Evolutionary conservation across 2,329 filamentous ascomycete genomes (phyloP).

Genomic region (Pyrenophora tritici-repentis): DNA sequence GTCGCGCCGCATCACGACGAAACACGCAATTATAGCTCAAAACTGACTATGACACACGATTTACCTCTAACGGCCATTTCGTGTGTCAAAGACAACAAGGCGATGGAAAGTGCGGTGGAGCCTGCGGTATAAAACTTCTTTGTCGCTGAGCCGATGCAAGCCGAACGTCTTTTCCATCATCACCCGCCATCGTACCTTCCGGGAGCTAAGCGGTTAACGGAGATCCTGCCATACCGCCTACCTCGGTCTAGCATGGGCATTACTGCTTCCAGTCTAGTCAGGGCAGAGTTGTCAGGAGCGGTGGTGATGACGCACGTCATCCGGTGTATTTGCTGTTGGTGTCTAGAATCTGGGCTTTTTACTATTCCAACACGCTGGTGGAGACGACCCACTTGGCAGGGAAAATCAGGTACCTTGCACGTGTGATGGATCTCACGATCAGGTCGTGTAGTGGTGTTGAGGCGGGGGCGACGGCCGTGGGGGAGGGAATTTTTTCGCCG

Average conservation of each 20-base stretch:
- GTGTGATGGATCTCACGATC: constrained; percentile 17
- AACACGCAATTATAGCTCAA: constrained; percentile 10
- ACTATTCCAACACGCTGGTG: no score
- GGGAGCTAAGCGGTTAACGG: constrained; percentile 17
- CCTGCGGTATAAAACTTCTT: constrained; percentile 10
- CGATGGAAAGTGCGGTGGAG: constrained; percentile 15
- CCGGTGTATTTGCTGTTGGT: constrained; percentile 8
- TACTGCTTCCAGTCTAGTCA: constrained; percentile 4
- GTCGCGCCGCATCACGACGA: constrained; percentile 14
- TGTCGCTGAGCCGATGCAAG: constrained; percentile 13
- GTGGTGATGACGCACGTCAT: constrained; percentile 12
- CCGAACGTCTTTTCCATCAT: constrained; percentile 8
- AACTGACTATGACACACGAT: constrained; percentile 30
- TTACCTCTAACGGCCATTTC: constrained; percentile 26
- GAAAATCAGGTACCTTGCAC: constrained; percentile 21
- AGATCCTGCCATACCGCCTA: constrained; percentile 14
- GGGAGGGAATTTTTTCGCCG: constrained; percentile 6
- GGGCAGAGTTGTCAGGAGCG: background rate
- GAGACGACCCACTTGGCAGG: background rate
- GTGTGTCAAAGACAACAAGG: constrained; percentile 24
- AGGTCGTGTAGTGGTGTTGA: background rate
- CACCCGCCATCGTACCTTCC: background rate
- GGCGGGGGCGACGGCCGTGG: background rate
- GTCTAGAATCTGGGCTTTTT: background rate
- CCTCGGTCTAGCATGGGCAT: background rate